Evolutionary conservation across 2,329 filamentous ascomycete species (phyloP).

Genomic region (Aaosphaeria pasadenensis): DNA sequence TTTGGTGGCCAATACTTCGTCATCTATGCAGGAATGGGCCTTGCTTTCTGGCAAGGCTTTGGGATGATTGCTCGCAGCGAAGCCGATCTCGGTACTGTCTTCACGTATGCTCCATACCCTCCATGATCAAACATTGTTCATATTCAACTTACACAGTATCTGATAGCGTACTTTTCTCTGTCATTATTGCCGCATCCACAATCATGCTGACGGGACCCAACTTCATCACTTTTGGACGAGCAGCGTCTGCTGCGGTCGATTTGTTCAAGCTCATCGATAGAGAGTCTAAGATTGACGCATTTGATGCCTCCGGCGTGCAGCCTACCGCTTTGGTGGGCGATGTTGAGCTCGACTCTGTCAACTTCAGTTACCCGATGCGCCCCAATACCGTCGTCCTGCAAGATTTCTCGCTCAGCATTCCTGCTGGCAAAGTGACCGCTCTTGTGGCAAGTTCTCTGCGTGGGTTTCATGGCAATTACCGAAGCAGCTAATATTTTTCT

Average conservation of each 20-base stretch:
- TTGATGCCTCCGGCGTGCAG: neutral
- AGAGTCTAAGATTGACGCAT: neutral
- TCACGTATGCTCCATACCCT: neutral
- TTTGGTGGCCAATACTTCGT: conserved; percentile 44
- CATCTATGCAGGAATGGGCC: conserved; percentile 44
- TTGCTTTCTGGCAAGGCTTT: conserved; percentile 47
- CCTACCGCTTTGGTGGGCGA: conserved; percentile 2
- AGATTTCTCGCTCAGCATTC: conserved; percentile 70
- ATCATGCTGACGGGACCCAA: neutral
- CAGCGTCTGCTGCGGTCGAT: conserved; percentile 5
- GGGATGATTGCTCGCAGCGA: conserved; percentile 52
- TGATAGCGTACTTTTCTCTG: conserved; percentile 3
- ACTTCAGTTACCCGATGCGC: conserved; percentile 87
- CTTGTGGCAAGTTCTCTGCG: conserved; percentile 52
- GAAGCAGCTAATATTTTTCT: too few relatives aligned
- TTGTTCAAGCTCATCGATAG: conserved; percentile 2
- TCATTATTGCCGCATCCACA: conserved; percentile 5
- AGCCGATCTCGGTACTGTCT: neutral
- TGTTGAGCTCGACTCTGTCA: conserved; percentile 53
- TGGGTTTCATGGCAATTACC: too few relatives aligned
- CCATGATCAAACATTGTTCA: neutral
- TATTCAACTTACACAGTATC: conserved; percentile 4
- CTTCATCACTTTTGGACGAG: too few relatives aligned
- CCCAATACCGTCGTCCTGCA: conserved; percentile 86
- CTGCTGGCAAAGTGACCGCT: conserved; percentile 84